Base-by-base conservation (phyloP, 1,284 basidiomycete species). In the Boletus semigastroideus region DNA sequence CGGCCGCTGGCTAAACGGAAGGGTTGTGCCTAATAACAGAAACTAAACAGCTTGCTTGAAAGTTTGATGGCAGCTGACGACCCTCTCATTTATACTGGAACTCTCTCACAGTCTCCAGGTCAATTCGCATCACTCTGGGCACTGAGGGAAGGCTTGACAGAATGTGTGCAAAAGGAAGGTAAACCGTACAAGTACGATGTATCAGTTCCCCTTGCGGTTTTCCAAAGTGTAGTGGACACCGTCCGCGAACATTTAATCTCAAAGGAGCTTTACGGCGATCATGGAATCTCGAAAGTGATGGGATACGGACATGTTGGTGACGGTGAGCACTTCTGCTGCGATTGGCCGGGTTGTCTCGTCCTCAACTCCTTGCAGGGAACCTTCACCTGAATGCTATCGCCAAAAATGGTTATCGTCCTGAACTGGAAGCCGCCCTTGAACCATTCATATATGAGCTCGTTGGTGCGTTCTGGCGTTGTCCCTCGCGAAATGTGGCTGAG, bases 161-260 rank as follows among this genome's bases (percentile, higher is more conserved):
- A 99, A 71, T 91, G 95, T 1, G 84, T 92, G 3, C 92, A 91
- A 25, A 98, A 98, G 70, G 87, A 93, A 67, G 97, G 97, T 42
- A 93, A 93, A 60, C 87, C 90, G 6, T 99, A 97, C 79, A 99
- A 99, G 76, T 99, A 99, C 71, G 97, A 99, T 65, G 82, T 99
- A 38, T 95, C 92, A 17, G 84, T 99, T 31, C 96, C 96, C 3
- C 79, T 97, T 5, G 78, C 83, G 19, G 82, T 86, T 61, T 99
- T 99, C 82, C 90, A 98, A 74, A 81, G 84, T 27, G 84, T 98
- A 11, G 93, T 98, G 20, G 89, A 96, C 62, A 76, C 79, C 39
- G 88, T 95, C 46, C 78, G 91, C 52, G 82, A 86, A 51, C 86
- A 86, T 48, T 75, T 98, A 42, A 72, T 78, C 33, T 82, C 84